These are phyloP conservation scores for Crithidia fasciculata DNA, from an alignment of 208 protist species.

Conservation along the genomic window DNA sequence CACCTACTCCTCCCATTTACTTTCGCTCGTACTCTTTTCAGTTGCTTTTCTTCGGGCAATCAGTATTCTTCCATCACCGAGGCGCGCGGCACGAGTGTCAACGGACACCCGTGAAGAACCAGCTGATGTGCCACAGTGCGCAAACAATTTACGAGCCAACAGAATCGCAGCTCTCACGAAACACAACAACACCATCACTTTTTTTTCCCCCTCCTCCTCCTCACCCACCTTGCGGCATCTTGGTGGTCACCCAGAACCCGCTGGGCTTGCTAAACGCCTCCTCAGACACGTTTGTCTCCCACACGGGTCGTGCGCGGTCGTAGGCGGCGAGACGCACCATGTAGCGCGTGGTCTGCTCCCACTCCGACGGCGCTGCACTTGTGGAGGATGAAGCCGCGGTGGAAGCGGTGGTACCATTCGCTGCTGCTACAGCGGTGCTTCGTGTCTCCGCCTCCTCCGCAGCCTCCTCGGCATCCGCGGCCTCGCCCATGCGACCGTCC, in stretches of 20 bases:
- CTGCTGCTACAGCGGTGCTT: background rate
- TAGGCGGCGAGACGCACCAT: constrained; percentile 53
- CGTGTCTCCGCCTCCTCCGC: constrained; percentile 7
- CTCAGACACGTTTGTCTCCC: constrained; percentile 77
- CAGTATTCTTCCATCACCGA: no score
- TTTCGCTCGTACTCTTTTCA: no score
- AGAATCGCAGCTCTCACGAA: background rate
- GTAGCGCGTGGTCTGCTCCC: constrained; percentile 47
- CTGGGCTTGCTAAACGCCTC: constrained; percentile 38
- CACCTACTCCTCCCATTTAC: no score
- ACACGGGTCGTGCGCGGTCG: constrained; percentile 69
- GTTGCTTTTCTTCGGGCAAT: no score
- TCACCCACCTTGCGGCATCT: constrained; percentile 28
- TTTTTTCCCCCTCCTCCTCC: background rate
- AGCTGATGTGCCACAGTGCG: background rate
- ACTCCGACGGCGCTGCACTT: constrained; percentile 29
- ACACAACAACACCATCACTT: background rate
- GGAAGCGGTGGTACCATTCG: background rate
- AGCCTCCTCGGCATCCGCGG: constrained; percentile 33
- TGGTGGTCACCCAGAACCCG: constrained; percentile 84
- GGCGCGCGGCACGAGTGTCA: no score
- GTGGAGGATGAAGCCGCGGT: background rate
- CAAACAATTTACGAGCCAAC: background rate
- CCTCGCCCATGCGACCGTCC: constrained; percentile 16
- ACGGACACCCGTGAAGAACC: no score